Conservation (phyloP, 1,284 basidiomycete genomes). For the Binderoboletus segoi region DNA sequence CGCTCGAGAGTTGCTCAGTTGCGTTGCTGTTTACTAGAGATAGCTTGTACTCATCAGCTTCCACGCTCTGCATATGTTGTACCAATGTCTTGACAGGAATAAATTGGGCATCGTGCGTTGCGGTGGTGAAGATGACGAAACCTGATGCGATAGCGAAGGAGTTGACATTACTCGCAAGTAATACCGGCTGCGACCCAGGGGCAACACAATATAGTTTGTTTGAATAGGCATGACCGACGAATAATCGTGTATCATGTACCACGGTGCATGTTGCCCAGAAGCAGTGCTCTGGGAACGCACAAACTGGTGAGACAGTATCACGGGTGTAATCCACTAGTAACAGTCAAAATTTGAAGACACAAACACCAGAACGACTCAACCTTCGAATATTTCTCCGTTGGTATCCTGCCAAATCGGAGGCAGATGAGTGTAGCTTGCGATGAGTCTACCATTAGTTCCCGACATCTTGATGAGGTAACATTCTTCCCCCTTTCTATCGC, state of each 20-base stretch:
- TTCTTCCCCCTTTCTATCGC: slow-evolving; percentile 4
- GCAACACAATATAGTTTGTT: slow-evolving; percentile 63
- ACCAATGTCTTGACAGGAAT: slow-evolving; percentile 49
- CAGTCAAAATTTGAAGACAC: slow-evolving; percentile 14
- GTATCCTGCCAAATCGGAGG: slow-evolving; percentile 50
- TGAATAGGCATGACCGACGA: slow-evolving; percentile 67
- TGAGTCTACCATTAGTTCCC: slow-evolving; percentile 46
- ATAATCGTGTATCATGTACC: slow-evolving; percentile 37
- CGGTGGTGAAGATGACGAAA: slow-evolving; percentile 88
- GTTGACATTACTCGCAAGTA: slow-evolving; percentile 65
- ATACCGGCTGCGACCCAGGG: slow-evolving; percentile 19
- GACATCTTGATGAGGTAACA: slow-evolving; percentile 29
- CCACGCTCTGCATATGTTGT: neutral
- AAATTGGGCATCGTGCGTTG: slow-evolving; percentile 82
- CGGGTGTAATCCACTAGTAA: slow-evolving; percentile 19
- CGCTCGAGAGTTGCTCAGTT: slow-evolving; percentile 36
- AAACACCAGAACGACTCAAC: slow-evolving; percentile 39
- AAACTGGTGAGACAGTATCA: slow-evolving; percentile 32
- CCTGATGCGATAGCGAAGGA: slow-evolving; percentile 83
- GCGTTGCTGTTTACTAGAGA: slow-evolving; percentile 31
- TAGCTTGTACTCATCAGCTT: slow-evolving; percentile 12
- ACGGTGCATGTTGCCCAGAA: slow-evolving; percentile 42
- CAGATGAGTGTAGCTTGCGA: slow-evolving; percentile 32
- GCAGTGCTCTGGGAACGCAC: slow-evolving; percentile 64
- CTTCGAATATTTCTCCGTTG: slow-evolving; percentile 52